Percentiles rank a stretch among this genome's conserved stretches.
Conservation (phyloP, 495 filamentous ascomycete species). For the Pyronema omphalodes region DNA sequence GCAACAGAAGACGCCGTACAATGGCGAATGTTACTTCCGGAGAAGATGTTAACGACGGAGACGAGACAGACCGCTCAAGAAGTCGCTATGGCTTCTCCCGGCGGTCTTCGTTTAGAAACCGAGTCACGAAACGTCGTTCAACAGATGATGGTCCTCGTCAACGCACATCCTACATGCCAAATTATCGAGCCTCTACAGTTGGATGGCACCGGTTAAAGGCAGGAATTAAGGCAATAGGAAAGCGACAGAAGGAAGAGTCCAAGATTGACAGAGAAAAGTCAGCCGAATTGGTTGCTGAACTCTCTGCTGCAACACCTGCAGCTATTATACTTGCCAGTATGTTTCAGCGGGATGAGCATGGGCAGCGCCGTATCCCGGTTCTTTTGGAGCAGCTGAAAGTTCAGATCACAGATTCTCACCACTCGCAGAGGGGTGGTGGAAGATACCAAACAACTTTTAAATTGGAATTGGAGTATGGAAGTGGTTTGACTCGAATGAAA, state of each 20-base stretch:
- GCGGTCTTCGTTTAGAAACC: conserved; percentile 2
- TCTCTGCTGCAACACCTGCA: conserved; percentile 78
- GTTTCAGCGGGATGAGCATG: conserved; percentile 92
- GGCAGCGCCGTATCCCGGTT: conserved; percentile 84
- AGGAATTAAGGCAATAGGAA: conserved; percentile 62
- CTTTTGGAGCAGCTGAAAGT: conserved; percentile 90
- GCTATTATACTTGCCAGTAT: conserved; percentile 87
- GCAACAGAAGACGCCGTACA: conserved; percentile 13
- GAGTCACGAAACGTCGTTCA: conserved; percentile 2
- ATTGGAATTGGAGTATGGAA: conserved; percentile 91
- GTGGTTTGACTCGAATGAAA: conserved; percentile 85
- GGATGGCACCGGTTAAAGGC: conserved; percentile 79
- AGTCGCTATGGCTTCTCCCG: background rate
- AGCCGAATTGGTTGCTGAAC: conserved; percentile 85
- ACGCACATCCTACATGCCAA: conserved; percentile 1
- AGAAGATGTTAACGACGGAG: conserved; percentile 1
- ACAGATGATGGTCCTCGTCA: background rate
- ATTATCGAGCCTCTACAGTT: conserved; percentile 29
- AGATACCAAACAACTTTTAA: conserved; percentile 56
- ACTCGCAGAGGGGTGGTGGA: conserved; percentile 11
- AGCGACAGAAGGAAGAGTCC: conserved; percentile 57
- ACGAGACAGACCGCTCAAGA: conserved; percentile 2
- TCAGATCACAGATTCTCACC: conserved; percentile 55
- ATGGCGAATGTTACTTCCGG: conserved; percentile 18
- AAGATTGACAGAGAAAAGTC: conserved; percentile 86